Conservation (phyloP, 345 rosid species). For the Citrus reticulata region DNA sequence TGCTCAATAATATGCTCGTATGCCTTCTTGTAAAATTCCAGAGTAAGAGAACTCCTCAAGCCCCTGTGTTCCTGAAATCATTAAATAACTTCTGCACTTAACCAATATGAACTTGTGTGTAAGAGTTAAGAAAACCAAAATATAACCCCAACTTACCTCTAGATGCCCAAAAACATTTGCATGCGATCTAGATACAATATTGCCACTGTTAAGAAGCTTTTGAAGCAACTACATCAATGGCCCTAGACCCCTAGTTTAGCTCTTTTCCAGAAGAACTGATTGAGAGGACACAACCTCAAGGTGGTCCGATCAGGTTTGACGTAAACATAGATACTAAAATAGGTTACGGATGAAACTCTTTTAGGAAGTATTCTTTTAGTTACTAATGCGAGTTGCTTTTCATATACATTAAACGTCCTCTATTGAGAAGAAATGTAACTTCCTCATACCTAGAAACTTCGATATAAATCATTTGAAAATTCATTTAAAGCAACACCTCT, state of each 20-base stretch:
- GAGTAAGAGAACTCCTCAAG: conserved; percentile 85
- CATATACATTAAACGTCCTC: neutral
- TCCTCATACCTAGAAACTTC: neutral
- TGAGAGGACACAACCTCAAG: neutral
- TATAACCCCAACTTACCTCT: neutral
- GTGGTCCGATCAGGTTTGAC: neutral
- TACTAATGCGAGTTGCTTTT: neutral
- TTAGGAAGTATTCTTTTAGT: neutral
- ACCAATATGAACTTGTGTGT: neutral
- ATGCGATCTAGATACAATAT: neutral
- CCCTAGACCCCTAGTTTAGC: neutral
- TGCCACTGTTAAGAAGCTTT: neutral
- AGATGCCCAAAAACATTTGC: neutral
- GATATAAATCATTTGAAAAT: neutral
- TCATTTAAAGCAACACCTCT: neutral
- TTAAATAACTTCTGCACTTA: conserved; percentile 10
- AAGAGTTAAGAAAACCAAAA: neutral
- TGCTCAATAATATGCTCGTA: conserved; percentile 59
- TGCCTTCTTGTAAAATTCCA: conserved; percentile 81
- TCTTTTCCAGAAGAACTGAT: neutral
- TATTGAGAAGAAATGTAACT: neutral
- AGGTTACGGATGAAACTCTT: neutral
- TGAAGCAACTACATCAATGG: neutral
- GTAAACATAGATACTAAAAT: neutral
- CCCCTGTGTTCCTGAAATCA: conserved; percentile 67